Conservation (phyloP, 345 rosid genomes). For the Acer negundo region DNA sequence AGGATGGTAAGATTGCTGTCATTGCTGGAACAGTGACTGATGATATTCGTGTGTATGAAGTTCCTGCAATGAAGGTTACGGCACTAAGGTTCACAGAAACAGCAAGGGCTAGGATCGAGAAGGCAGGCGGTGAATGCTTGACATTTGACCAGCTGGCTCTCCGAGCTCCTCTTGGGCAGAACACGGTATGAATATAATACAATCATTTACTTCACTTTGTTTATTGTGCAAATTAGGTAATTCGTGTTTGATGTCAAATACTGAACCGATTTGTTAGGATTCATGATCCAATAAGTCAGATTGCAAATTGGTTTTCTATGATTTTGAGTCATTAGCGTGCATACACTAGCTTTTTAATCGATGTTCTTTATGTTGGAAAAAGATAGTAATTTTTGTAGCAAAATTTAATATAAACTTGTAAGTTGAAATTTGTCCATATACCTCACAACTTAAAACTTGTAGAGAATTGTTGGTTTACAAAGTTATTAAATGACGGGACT, state of each 20-base stretch:
- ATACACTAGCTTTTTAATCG: neutral
- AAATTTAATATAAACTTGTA: neutral
- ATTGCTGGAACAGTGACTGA: conserved; percentile 84
- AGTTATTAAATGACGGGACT: neutral
- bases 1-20: conserved; percentile 83
- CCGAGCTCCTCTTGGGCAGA: conserved; percentile 90
- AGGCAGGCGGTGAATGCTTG: conserved; percentile 94
- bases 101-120: conserved; percentile 91
- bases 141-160: conserved; percentile 95
- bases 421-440: neutral
- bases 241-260: neutral
- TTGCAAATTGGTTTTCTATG: neutral
- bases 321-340: neutral
- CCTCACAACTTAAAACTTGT: neutral
- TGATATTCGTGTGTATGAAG: conserved; percentile 79
- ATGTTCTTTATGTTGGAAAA: neutral
- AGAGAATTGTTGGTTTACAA: neutral
- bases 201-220: no score
- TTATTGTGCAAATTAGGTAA: no score
- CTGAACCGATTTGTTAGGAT: neutral
- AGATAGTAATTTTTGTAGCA: neutral
- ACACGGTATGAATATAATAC: conserved; percentile 56
- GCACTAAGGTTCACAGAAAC: conserved; percentile 90
- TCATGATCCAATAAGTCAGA: neutral
- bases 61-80: conserved; percentile 75